Percentiles rank a stretch among this genome's conserved stretches.
phyloP scores from a whole-genome alignment of 139 green algal genomes.

The Haematococcus sp. region DNA sequence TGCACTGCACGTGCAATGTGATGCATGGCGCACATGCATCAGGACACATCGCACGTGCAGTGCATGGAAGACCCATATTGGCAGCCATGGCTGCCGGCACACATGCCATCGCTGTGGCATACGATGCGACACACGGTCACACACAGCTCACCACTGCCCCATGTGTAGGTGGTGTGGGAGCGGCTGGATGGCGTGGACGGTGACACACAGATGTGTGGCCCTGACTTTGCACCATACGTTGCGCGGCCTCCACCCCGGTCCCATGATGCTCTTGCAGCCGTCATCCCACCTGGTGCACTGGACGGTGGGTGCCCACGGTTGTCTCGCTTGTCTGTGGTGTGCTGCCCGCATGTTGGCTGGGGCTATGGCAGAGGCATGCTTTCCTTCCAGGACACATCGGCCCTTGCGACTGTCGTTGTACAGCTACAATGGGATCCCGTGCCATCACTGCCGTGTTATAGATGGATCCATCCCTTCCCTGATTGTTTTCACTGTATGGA shows the following conservation, averaged over 20 bases:
- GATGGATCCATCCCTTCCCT: neutral
- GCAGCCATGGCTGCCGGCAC: no score
- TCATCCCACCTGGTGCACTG: neutral
- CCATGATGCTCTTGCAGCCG: neutral
- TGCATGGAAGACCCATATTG: no score
- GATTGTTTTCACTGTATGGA: no score
- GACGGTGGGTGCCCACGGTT: neutral
- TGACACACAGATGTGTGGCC: conserved; percentile 65
- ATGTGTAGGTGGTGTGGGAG: conserved; percentile 97
- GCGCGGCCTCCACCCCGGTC: neutral
- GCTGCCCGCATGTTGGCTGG: neutral
- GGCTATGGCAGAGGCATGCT: neutral
- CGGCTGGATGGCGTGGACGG: conserved; percentile 65
- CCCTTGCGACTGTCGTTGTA: no score
- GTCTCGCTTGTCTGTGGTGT: neutral
- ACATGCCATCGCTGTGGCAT: no score
- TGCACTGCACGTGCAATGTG: no score
- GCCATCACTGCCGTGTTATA: neutral
- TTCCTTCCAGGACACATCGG: no score
- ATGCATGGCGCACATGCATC: no score
- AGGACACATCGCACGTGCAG: no score
- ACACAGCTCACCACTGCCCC: no score
- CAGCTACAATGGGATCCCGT: no score
- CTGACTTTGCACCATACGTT: conserved; percentile 40
- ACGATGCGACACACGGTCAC: no score